These are phyloP conservation scores for Leccinum variicolor DNA, from an alignment of 768 basidiomycete species.

Conservation along the genomic window DNA sequence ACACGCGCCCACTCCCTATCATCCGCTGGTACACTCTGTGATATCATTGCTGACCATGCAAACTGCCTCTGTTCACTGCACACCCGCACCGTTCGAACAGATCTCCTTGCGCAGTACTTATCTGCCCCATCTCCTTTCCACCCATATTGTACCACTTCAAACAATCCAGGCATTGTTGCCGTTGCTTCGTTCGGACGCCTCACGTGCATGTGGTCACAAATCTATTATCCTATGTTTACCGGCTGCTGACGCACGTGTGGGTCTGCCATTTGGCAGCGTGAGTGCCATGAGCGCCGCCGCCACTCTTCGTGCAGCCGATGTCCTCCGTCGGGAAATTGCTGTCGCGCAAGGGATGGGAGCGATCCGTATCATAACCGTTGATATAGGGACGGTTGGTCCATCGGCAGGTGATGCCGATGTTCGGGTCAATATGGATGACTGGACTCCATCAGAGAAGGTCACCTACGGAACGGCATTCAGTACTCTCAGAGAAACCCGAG, in stretches of 20 bases:
- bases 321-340: conserved; percentile 72
- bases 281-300: conserved; percentile 76
- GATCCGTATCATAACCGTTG: conserved; percentile 57
- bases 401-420: conserved; percentile 28
- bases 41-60: conserved; percentile 71
- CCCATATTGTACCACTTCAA: conserved; percentile 75
- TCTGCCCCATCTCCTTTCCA: conserved; percentile 66
- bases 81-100: conserved; percentile 66
- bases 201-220: conserved; percentile 40
- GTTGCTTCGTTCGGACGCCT: conserved; percentile 65
- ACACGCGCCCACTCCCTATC: conserved; percentile 58
- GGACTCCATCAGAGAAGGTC: conserved; percentile 71
- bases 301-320: conserved; percentile 66
- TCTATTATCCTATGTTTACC: conserved; percentile 74
- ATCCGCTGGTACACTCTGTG: conserved; percentile 73
- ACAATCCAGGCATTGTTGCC: conserved; percentile 76
- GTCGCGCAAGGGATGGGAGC: conserved; percentile 59
- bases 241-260: conserved; percentile 66
- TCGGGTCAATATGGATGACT: conserved; percentile 56
- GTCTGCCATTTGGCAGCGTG: conserved; percentile 61
- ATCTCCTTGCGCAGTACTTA: conserved; percentile 61
- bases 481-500: conserved; percentile 40
- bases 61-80: conserved; percentile 31
- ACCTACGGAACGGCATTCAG: conserved; percentile 71
- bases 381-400: conserved; percentile 59